These are phyloP conservation scores for Ceratobasidium theobromae DNA, from an alignment of 1,284 basidiomycete species.

Conservation along the genomic window DNA sequence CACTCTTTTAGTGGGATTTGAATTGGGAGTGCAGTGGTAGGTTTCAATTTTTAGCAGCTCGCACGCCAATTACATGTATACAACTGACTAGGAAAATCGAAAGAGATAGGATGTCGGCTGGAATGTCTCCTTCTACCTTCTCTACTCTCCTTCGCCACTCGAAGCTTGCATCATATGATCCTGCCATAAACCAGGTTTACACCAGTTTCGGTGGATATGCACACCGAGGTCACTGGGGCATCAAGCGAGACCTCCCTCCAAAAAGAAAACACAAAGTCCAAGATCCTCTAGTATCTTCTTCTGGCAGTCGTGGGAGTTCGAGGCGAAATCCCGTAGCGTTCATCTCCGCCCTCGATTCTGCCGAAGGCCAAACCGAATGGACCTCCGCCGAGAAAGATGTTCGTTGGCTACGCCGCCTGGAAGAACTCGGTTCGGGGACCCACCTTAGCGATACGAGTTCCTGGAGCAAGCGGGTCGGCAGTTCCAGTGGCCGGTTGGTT, in stretches of 20 bases:
- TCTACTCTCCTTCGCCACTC: slow-evolving; percentile 70
- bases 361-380: slow-evolving; percentile 75
- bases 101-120: neutral
- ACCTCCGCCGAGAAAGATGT: slow-evolving; percentile 61
- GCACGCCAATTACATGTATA: too few species aligned
- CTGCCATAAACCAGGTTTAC: slow-evolving; percentile 70
- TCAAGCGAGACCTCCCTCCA: slow-evolving; percentile 68
- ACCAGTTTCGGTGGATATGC: slow-evolving; percentile 64
- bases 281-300: slow-evolving; percentile 22
- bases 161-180: slow-evolving; percentile 75
- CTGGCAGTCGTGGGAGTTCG: slow-evolving; percentile 40
- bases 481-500: slow-evolving; percentile 38
- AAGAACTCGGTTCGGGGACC: slow-evolving; percentile 59
- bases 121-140: slow-evolving; percentile 58
- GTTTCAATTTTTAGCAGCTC: too few species aligned
- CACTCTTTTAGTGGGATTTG: too few species aligned
- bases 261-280: slow-evolving; percentile 26
- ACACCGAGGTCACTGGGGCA: slow-evolving; percentile 72
- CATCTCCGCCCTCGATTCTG: slow-evolving; percentile 61
- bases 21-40: too few species aligned
- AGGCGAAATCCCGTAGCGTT: slow-evolving; percentile 62
- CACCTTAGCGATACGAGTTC: slow-evolving; percentile 35
- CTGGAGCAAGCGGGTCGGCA: slow-evolving; percentile 48
- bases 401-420: slow-evolving; percentile 62
- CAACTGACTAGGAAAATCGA: too few species aligned